Evolutionary conservation across 148 eudicot genomes (phyloP).

Genomic region (Chenopodium quinoa): DNA sequence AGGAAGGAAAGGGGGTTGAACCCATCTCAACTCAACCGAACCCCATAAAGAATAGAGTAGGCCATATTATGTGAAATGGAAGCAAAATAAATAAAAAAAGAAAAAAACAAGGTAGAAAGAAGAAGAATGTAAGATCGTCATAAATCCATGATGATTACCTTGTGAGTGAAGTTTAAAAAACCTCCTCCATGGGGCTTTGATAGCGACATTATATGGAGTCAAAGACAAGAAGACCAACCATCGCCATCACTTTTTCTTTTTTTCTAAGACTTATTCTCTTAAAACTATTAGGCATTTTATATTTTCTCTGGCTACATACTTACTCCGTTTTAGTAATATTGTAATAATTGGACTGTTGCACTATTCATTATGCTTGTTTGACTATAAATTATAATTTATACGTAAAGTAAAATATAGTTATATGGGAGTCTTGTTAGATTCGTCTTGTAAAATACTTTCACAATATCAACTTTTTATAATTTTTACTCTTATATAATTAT

Average conservation of each 20-base stretch:
- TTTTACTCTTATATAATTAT: too few relatives aligned
- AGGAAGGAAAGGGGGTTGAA: neutral
- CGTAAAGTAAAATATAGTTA: too few relatives aligned
- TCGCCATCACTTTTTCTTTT: conserved; percentile 16
- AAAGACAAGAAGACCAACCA: conserved; percentile 60
- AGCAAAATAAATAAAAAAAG: conserved; percentile 39
- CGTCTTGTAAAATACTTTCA: too few relatives aligned
- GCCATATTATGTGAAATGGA: conserved; percentile 69
- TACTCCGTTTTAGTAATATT: too few relatives aligned
- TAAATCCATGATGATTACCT: conserved; percentile 55
- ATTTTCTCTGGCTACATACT: too few relatives aligned
- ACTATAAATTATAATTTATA: too few relatives aligned
- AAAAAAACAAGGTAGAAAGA: neutral
- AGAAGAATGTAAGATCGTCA: conserved; percentile 21
- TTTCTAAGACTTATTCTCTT: conserved; percentile 9
- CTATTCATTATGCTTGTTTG: too few relatives aligned
- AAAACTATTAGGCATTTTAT: too few relatives aligned
- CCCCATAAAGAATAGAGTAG: too few relatives aligned
- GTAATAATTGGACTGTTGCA: too few relatives aligned
- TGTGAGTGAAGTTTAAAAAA: conserved; percentile 64
- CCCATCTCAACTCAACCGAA: neutral
- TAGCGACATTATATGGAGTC: conserved; percentile 46
- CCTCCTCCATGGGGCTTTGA: conserved; percentile 13
- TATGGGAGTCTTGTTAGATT: too few relatives aligned
- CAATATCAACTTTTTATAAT: too few relatives aligned